phyloP scores from a whole-genome alignment of 768 basidiomycete genomes.

The Lactarius pseudohatsudake region DNA sequence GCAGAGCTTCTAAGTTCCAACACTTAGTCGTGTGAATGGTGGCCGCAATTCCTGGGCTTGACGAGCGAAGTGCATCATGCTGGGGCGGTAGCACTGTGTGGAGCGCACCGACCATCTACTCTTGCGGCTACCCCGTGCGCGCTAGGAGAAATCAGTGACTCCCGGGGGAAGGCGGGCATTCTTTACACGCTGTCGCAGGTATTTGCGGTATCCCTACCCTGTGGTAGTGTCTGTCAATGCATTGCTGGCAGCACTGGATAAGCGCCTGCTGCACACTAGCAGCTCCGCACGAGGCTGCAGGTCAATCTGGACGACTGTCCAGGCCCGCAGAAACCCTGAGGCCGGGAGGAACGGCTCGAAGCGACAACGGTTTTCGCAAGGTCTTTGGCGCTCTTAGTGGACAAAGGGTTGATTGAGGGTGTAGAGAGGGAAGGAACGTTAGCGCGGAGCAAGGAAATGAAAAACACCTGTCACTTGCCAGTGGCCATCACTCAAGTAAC shows the following conservation, averaged over 20 bases:
- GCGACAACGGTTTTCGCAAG: slow-evolving; percentile 57
- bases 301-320: slow-evolving; percentile 47
- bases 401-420: slow-evolving; percentile 64
- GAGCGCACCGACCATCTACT: no score
- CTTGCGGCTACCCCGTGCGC: no score
- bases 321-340: slow-evolving; percentile 44
- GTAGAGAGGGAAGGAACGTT: slow-evolving; percentile 47
- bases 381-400: slow-evolving; percentile 67
- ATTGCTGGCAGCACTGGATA: slow-evolving; percentile 70
- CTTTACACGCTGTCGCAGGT: slow-evolving; percentile 66
- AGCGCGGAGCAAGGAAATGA: no score
- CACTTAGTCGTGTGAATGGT: no score
- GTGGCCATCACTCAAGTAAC: not conserved
- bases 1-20: no score
- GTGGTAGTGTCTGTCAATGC: slow-evolving; percentile 60
- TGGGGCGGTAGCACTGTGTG: no score
- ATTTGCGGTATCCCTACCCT: slow-evolving; percentile 69
- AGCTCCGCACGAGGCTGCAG: slow-evolving; percentile 38
- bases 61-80: no score
- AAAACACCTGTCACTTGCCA: no score
- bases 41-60: no score
- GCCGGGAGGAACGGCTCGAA: slow-evolving; percentile 38
- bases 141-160: no score
- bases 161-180: no score
- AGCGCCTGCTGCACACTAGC: slow-evolving; percentile 77